Percentiles rank a stretch among this genome's conserved stretches.
Conservation (phyloP, 768 basidiomycete genomes). For the Mycena albidolilacea region DNA sequence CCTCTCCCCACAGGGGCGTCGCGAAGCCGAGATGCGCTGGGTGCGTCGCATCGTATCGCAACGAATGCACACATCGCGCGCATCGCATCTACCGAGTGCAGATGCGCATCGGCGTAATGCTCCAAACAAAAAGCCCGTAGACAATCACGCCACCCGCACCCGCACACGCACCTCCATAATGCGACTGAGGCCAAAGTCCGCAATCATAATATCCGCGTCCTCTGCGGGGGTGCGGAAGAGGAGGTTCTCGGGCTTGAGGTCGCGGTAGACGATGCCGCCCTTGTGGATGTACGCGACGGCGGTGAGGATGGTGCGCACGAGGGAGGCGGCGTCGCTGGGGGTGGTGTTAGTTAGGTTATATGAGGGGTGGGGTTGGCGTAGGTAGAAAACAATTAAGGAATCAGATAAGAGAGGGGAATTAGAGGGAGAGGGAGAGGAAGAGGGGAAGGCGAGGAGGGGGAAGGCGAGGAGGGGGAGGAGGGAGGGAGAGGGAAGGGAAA, state of each 20-base stretch:
- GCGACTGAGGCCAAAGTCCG: constrained; percentile 96
- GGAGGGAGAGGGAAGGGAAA: not conserved
- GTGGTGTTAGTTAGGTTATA: not conserved
- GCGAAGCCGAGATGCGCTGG: no score
- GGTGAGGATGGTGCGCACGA: constrained; percentile 88
- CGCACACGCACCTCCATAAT: constrained; percentile 86
- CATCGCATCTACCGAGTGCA: no score
- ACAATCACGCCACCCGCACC: not conserved
- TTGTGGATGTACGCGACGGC: constrained; percentile 95
- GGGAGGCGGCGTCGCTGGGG: constrained; percentile 86
- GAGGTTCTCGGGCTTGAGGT: constrained; percentile 98
- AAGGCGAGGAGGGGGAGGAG: not conserved
- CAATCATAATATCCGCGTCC: constrained; percentile 96
- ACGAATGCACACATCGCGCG: no score
- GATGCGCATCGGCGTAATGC: no score
- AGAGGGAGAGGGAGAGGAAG: not conserved
- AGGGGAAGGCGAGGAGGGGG: not conserved
- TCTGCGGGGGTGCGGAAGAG: constrained; percentile 92
- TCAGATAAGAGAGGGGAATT: constrained; percentile 24
- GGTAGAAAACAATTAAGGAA: not conserved
- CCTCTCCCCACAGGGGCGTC: no score
- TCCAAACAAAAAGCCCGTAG: no score
- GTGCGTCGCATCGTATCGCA: no score
- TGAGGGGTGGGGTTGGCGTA: not conserved
- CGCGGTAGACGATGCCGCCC: constrained; percentile 94